Base-by-base conservation (phyloP, 495 filamentous ascomycete genomes). In the Xeromyces bisporus region DNA sequence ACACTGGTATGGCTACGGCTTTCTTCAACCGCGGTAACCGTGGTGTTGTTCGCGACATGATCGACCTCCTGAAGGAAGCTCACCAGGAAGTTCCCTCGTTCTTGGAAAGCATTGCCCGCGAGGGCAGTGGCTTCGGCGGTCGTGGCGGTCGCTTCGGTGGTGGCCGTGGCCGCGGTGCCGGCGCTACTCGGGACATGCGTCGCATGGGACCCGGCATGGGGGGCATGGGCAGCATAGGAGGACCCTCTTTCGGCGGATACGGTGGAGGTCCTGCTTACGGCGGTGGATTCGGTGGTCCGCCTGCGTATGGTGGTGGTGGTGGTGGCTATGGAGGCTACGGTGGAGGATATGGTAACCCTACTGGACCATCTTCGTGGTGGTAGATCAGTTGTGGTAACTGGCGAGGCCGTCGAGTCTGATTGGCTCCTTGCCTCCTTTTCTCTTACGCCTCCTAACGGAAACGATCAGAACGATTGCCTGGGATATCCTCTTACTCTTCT, bases 1-100 rank as follows among this genome's bases (percentile, higher is more conserved):
- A 97, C 65, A 94, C 87, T 39, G 89, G 89, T 75, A 80, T 93
- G 36, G 81, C 89, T 6, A 97, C 89, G 34, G 87, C 91, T 28
- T 97, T 97, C 71, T 96, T 94, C 74, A 97, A 97, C 73, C 89
- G 89, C 49, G 85, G 85, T 44, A 97, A 97, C 71, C 81, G 89
- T 40, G 89, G 86, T 56, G 80, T 97, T 40, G 89, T 93, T 29
- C 77, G 84, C 30, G 91, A 96, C 50, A 69, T 97, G 31, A 71
- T 97, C 42, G 91, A 97, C 21, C 73, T 97, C 17, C 68, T 97
- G 33, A 94, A 96, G 66, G 89, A 97, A 50, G 87, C 87, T 37
- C 87, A 96, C 62, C 89, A 97, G 55, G 89, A 94, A 45, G 75
- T 96, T 36, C 89, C 89, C 16, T 52, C 62, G 17, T 97, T 96